Evolutionary conservation across 2,329 filamentous ascomycete species (phyloP).

Genomic region (Penicillium sclerotiorum): DNA sequence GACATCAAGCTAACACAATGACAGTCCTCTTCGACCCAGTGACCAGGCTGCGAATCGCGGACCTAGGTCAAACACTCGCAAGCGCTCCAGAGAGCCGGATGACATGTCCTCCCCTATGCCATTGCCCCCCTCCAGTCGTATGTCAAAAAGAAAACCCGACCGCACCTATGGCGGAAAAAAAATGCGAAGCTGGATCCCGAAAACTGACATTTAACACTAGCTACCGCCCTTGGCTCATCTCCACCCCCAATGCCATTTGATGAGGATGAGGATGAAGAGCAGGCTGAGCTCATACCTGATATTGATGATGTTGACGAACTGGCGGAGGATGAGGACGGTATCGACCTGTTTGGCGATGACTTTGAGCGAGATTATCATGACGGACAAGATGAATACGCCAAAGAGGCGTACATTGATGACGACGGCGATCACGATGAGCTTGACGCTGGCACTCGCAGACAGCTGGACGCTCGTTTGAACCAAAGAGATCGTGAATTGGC

Average conservation of each 20-base stretch:
- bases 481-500: constrained; percentile 63
- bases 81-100: constrained; percentile 67
- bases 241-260: constrained; percentile 59
- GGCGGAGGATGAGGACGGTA: constrained; percentile 70
- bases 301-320: constrained; percentile 70
- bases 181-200: background rate
- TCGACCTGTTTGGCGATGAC: constrained; percentile 69
- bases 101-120: constrained; percentile 62
- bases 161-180: constrained; percentile 10
- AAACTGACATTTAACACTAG: constrained; percentile 20
- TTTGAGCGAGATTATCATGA: constrained; percentile 65
- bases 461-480: constrained; percentile 64
- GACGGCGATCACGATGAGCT: constrained; percentile 66
- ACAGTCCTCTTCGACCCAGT: constrained; percentile 70
- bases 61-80: constrained; percentile 57
- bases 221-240: constrained; percentile 51
- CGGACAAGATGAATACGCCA: constrained; percentile 56
- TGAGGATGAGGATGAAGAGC: constrained; percentile 52
- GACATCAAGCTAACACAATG: constrained; percentile 12
- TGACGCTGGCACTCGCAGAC: constrained; percentile 59
- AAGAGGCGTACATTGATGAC: constrained; percentile 63
- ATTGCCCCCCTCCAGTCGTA: constrained; percentile 64
- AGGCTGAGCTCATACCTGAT: constrained; percentile 63
- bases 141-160: constrained; percentile 38
- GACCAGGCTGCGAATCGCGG: constrained; percentile 84